A percentile compares a stretch with the other conserved stretches of the same genome.
These are phyloP conservation scores for Taxawa tesnikishii DNA, from an alignment of 2,329 filamentous ascomycete species.

Conservation along the genomic window DNA sequence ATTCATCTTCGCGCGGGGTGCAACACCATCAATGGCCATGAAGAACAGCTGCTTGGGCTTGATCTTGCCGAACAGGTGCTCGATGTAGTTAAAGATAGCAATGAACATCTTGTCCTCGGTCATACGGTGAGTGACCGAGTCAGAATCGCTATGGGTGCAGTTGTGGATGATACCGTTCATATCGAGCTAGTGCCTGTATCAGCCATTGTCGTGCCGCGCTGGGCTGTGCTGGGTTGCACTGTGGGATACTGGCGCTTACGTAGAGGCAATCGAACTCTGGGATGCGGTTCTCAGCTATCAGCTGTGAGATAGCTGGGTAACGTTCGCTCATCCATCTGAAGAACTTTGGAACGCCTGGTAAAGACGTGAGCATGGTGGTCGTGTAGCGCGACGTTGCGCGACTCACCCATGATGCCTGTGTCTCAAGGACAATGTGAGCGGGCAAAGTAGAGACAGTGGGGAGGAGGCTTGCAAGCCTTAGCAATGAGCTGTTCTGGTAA, in stretches of 20 bases:
- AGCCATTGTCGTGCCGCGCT: slow-evolving; percentile 1
- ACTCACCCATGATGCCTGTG: slow-evolving; percentile 21
- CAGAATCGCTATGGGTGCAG: slow-evolving; percentile 93
- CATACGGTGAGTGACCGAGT: slow-evolving; percentile 82
- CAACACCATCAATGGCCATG: slow-evolving; percentile 98
- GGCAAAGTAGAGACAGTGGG: background rate
- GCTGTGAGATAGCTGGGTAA: slow-evolving; percentile 94
- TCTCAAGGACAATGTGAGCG: slow-evolving; percentile 14
- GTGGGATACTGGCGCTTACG: slow-evolving; percentile 35
- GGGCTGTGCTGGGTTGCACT: background rate
- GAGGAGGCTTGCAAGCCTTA: background rate
- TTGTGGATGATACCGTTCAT: slow-evolving; percentile 99
- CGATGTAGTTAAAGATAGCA: slow-evolving; percentile 98
- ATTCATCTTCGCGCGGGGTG: slow-evolving; percentile 98
- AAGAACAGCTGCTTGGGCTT: slow-evolving; percentile 98
- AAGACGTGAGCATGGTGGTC: slow-evolving; percentile 16
- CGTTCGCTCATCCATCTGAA: slow-evolving; percentile 99
- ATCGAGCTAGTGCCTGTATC: slow-evolving; percentile 46
- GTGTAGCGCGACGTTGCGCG: background rate
- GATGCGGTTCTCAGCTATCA: slow-evolving; percentile 97
- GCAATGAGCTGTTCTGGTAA: background rate
- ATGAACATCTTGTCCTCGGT: slow-evolving; percentile 99
- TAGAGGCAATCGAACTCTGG: slow-evolving; percentile 98
- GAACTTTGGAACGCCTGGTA: slow-evolving; percentile 77
- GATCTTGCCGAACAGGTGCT: slow-evolving; percentile 96